phyloP scores from a whole-genome alignment of 331 rosid species.

The Acacia concinna region DNA sequence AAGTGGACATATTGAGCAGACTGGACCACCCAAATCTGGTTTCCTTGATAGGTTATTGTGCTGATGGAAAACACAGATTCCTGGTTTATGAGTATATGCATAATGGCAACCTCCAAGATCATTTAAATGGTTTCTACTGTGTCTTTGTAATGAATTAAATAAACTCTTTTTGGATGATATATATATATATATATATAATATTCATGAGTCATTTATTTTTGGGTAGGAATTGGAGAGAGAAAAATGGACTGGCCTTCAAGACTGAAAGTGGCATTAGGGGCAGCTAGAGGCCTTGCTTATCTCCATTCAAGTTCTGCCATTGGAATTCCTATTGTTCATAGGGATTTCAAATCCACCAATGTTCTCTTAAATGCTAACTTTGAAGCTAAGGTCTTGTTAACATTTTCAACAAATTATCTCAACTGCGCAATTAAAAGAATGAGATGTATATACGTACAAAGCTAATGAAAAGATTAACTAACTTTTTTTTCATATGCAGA shows the following conservation, averaged over 20 bases:
- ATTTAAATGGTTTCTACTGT: constrained; percentile 71
- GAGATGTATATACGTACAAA: neutral
- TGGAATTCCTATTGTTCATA: constrained; percentile 87
- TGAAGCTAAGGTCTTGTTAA: constrained; percentile 69
- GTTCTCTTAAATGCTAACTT: constrained; percentile 67
- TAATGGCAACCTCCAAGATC: constrained; percentile 90
- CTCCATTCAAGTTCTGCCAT: constrained; percentile 73
- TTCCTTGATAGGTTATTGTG: constrained; percentile 87
- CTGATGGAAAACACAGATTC: constrained; percentile 92
- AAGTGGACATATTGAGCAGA: constrained; percentile 95
- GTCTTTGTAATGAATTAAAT: no score
- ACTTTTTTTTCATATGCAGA: constrained; percentile 33
- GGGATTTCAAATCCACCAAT: constrained; percentile 87
- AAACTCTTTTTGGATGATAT: neutral
- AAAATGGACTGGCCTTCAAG: constrained; percentile 83
- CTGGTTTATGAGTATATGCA: constrained; percentile 83
- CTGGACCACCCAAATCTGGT: constrained; percentile 89
- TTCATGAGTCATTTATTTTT: neutral
- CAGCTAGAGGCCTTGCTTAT: constrained; percentile 88
- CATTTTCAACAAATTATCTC: neutral
- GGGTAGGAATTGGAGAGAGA: constrained; percentile 61
- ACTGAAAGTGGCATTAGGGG: constrained; percentile 84
- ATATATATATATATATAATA: no score
- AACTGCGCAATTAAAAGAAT: neutral
- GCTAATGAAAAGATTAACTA: neutral